Percentiles rank a stretch among this genome's conserved stretches.
phyloP scores from a whole-genome alignment of 805 yeast genomes.

The Vanderwaltozyma tropicalis region DNA sequence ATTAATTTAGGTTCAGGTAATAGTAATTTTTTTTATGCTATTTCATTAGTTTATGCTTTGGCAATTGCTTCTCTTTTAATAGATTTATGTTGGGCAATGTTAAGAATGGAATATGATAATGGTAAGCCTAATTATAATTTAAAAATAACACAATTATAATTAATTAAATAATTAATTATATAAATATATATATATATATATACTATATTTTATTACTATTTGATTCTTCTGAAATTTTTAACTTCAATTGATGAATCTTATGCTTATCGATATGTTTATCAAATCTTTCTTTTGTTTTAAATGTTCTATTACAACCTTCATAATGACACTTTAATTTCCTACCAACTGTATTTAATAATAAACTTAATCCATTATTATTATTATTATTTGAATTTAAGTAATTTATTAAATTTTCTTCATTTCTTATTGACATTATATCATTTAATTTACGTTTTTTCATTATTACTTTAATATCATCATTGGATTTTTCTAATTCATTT shows the following conservation, averaged over 20 bases:
- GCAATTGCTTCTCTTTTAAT: slow-evolving; percentile 58
- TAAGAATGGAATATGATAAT: slow-evolving; percentile 55
- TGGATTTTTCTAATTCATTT: not conserved
- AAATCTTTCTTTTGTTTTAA: slow-evolving; percentile 32
- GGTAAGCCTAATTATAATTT: slow-evolving; percentile 28
- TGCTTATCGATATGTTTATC: slow-evolving; percentile 27
- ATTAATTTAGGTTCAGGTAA: slow-evolving; percentile 89
- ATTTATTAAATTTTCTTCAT: slow-evolving; percentile 20
- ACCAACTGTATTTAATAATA: slow-evolving; percentile 29
- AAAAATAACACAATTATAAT: slow-evolving; percentile 42
- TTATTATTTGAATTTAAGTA: slow-evolving; percentile 12
- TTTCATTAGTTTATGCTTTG: slow-evolving; percentile 68
- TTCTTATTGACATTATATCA: slow-evolving; percentile 8
- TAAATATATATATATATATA: not conserved
- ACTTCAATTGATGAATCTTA: slow-evolving; percentile 25
- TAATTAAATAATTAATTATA: not conserved
- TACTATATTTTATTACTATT: not conserved
- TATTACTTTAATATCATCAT: not conserved
- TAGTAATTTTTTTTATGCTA: slow-evolving; percentile 92
- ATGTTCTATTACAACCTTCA: slow-evolving; percentile 42
- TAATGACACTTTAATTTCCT: slow-evolving; percentile 38
- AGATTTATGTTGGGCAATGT: slow-evolving; percentile 75
- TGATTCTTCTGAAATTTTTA: slow-evolving; percentile 16
- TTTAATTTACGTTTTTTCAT: slow-evolving; percentile 1
- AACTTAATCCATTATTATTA: slow-evolving; percentile 17